A percentile compares a stretch with the other conserved stretches of the same genome.
Evolutionary conservation across 2,329 filamentous ascomycete genomes (phyloP).

Genomic region (Conoideocrella luteorostrata): DNA sequence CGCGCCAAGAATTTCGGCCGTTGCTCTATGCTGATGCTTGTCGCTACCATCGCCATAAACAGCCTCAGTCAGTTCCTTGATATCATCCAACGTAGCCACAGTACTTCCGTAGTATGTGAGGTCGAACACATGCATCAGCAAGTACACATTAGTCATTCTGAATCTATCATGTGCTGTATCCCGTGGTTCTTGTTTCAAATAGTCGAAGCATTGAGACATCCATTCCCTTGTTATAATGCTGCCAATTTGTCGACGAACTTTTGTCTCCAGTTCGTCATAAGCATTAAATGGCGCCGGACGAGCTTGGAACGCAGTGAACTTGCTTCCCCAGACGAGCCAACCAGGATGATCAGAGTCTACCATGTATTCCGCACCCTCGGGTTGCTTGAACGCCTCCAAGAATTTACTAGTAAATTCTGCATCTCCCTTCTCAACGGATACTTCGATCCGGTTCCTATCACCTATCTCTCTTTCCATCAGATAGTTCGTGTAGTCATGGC

Average conservation of each 20-base stretch:
- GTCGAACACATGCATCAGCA: constrained; percentile 85
- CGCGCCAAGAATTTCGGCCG: constrained; percentile 85
- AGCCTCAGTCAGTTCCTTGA: constrained; percentile 70
- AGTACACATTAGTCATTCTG: constrained; percentile 77
- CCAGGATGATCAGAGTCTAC: constrained; percentile 89
- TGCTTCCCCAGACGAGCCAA: constrained; percentile 93
- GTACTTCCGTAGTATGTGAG: constrained; percentile 78
- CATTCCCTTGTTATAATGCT: constrained; percentile 73
- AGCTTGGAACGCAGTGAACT: constrained; percentile 71
- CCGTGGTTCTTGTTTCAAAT: constrained; percentile 91
- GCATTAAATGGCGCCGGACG: constrained; percentile 59
- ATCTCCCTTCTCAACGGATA: constrained; percentile 69
- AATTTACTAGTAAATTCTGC: constrained; percentile 73
- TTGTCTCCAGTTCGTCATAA: constrained; percentile 76
- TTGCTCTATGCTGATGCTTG: constrained; percentile 95
- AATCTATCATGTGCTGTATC: constrained; percentile 79
- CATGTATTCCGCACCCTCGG: constrained; percentile 67
- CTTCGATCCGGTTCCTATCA: constrained; percentile 67
- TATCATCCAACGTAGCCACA: constrained; percentile 73
- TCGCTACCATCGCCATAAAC: constrained; percentile 91
- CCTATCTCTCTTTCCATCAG: constrained; percentile 68
- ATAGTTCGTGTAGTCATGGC: constrained; percentile 82
- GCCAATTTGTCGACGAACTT: constrained; percentile 72
- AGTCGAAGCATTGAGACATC: constrained; percentile 83
- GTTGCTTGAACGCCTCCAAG: constrained; percentile 68